A percentile compares a stretch with the other conserved stretches of the same genome.
Conservation (phyloP, 768 basidiomycete genomes). For the Rossbeevera mucosa region DNA sequence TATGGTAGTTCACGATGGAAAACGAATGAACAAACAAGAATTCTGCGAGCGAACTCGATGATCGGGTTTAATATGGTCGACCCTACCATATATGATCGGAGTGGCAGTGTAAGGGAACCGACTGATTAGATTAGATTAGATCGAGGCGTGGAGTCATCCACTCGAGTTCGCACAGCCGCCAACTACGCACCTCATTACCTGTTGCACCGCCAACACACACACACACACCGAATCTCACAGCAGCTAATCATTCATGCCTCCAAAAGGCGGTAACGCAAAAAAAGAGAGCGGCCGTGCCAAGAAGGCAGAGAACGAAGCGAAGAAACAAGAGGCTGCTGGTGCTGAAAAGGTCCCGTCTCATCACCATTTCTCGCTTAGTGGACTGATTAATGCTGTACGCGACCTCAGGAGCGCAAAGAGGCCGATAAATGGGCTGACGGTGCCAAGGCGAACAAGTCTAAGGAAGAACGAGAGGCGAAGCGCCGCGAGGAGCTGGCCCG, state of each 20-base stretch:
- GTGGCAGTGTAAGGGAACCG: constrained; percentile 20
- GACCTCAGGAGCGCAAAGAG: constrained; percentile 63
- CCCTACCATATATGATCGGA: constrained; percentile 5
- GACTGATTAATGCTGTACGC: constrained; percentile 2
- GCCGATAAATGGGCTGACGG: constrained; percentile 64
- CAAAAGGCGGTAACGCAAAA: constrained; percentile 87
- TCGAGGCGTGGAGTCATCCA: constrained; percentile 11
- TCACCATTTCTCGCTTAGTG: background rate
- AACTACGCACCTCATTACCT: constrained; percentile 1
- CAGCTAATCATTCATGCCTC: constrained; percentile 54
- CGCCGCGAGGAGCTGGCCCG: constrained; percentile 75
- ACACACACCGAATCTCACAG: constrained; percentile 1
- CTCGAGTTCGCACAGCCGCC: constrained; percentile 10
- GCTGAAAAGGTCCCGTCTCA: constrained; percentile 50
- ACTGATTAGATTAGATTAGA: constrained; percentile 20
- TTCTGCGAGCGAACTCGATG: background rate
- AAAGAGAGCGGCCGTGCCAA: constrained; percentile 87
- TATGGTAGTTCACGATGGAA: background rate
- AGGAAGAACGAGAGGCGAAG: constrained; percentile 76
- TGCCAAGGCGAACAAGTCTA: constrained; percentile 59
- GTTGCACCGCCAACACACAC: constrained; percentile 2
- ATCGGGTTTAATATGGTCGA: constrained; percentile 3
- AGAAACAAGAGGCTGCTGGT: constrained; percentile 62
- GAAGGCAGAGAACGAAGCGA: constrained; percentile 87
- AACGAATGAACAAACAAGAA: background rate